Percentiles rank a stretch among this genome's conserved stretches.
Evolutionary conservation across 2,329 filamentous ascomycete species (phyloP).

Genomic region (Alternaria alternata): DNA sequence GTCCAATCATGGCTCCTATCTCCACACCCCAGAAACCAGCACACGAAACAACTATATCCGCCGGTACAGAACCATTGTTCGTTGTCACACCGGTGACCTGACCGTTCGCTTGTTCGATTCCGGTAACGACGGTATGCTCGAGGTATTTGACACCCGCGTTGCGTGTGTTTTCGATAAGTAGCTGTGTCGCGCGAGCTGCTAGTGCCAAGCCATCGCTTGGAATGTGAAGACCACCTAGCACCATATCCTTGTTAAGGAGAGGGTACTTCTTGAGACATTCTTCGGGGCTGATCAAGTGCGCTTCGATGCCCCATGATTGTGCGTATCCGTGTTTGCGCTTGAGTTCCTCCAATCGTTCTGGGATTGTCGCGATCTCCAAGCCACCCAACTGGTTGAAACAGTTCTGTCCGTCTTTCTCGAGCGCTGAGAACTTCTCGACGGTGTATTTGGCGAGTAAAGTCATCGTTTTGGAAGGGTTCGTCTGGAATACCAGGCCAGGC

Average conservation of each 20-base stretch:
- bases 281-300: conserved; percentile 60
- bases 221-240: conserved; percentile 68
- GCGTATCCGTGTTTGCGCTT: conserved; percentile 70
- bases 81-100: conserved; percentile 66
- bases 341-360: conserved; percentile 65
- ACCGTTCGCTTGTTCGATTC: conserved; percentile 60
- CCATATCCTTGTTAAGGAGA: conserved; percentile 60
- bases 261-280: conserved; percentile 65
- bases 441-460: conserved; percentile 68
- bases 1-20: conserved; percentile 67
- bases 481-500: conserved; percentile 71
- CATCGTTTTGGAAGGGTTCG: conserved; percentile 66
- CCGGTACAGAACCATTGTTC: conserved; percentile 58
- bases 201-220: conserved; percentile 68
- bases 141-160: conserved; percentile 67
- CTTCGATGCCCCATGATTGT: conserved; percentile 67
- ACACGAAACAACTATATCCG: conserved; percentile 69
- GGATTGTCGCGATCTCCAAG: conserved; percentile 68
- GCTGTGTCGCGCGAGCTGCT: conserved; percentile 67
- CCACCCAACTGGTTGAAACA: conserved; percentile 72
- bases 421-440: conserved; percentile 65
- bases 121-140: conserved; percentile 65
- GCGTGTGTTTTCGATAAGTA: conserved; percentile 66
- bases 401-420: conserved; percentile 53
- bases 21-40: conserved; percentile 74